phyloP scores from a whole-genome alignment of 2,329 filamentous ascomycete genomes.

The Penicillium vulpinum region DNA sequence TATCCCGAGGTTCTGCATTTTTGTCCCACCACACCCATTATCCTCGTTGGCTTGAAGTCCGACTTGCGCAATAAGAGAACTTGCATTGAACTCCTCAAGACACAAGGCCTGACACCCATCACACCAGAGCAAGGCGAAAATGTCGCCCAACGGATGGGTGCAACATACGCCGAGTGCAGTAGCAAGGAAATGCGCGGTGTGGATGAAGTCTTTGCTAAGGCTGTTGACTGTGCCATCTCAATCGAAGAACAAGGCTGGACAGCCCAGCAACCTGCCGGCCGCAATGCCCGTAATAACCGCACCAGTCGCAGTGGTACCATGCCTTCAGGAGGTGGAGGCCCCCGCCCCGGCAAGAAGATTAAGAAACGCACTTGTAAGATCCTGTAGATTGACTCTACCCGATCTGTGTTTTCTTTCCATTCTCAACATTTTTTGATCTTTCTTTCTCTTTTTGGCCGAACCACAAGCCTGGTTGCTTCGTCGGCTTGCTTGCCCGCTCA shows the following conservation, averaged over 20 bases:
- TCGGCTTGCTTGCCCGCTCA: conserved; percentile 25
- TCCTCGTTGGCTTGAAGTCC: conserved; percentile 94
- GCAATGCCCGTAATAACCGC: conserved; percentile 9
- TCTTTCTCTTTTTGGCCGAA: conserved; percentile 23
- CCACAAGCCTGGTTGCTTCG: conserved; percentile 40
- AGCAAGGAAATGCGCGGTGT: conserved; percentile 94
- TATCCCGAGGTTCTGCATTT: conserved; percentile 99
- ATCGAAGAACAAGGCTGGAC: conserved; percentile 65
- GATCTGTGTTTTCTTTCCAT: conserved; percentile 10
- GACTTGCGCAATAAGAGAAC: conserved; percentile 93
- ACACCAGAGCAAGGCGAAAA: conserved; percentile 84
- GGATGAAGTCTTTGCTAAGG: conserved; percentile 91
- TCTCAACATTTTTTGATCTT: conserved; percentile 15
- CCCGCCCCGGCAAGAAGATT: conserved; percentile 59
- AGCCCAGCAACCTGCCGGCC: conserved; percentile 25
- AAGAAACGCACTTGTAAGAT: conserved; percentile 84
- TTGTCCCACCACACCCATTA: conserved; percentile 93
- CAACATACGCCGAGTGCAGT: conserved; percentile 96
- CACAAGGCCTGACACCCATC: conserved; percentile 92
- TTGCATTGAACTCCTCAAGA: conserved; percentile 98
- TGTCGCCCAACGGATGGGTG: conserved; percentile 91
- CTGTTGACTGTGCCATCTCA: conserved; percentile 84
- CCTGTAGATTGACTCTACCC: conserved; percentile 55
- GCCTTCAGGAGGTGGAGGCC: conserved; percentile 40
- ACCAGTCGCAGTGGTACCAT: conserved; percentile 21